phyloP scores from a whole-genome alignment of 345 rosid species.

The Cardamine resedifolia region DNA sequence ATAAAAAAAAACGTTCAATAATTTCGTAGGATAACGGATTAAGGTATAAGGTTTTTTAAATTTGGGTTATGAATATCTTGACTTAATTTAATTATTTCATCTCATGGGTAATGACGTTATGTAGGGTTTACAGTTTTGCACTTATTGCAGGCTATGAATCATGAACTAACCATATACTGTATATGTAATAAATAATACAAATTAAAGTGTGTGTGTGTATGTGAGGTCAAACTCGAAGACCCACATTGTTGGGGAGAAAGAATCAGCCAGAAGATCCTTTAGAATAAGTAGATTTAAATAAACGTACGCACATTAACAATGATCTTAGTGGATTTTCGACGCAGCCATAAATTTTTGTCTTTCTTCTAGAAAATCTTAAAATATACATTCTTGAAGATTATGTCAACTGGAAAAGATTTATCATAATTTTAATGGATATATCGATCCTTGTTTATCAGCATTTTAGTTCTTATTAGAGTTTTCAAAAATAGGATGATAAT shows the following conservation, averaged over 20 bases:
- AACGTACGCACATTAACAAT: not conserved
- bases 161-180: not conserved
- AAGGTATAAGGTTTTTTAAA: not conserved
- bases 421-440: not conserved
- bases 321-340: conserved; percentile 8
- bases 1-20: not conserved
- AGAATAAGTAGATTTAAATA: not conserved
- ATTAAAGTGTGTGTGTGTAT: not conserved
- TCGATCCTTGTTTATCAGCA: not conserved
- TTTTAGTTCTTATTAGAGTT: conserved; percentile 1
- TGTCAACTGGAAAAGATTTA: not conserved
- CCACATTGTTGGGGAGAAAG: conserved; percentile 12
- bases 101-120: not conserved
- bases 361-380: not conserved
- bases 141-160: not conserved
- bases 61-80: not conserved
- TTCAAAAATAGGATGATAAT: not conserved
- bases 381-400: not conserved
- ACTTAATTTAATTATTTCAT: not conserved
- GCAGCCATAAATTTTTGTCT: not conserved
- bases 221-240: conserved; percentile 1
- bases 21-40: not conserved
- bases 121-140: not conserved
- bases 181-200: not conserved
- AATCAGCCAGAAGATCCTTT: not conserved